phyloP scores from a whole-genome alignment of 495 filamentous ascomycete genomes.

The Talaromyces liani region DNA sequence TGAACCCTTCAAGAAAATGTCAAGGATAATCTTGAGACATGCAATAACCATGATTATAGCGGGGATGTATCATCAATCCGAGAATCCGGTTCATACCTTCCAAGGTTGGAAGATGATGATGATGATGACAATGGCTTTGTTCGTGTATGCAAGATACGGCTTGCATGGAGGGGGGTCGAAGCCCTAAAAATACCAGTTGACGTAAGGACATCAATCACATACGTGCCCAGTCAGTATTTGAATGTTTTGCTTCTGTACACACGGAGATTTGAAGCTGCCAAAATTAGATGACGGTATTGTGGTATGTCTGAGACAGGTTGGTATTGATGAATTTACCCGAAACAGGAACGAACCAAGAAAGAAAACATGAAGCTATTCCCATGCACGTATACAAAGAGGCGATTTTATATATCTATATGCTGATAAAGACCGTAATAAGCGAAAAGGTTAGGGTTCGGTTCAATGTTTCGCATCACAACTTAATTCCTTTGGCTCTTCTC shows the following conservation, averaged over 20 bases:
- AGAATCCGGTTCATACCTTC: neutral
- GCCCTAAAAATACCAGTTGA: neutral
- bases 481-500: too few species aligned
- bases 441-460: too few species aligned
- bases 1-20: neutral
- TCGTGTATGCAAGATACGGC: conserved; percentile 1
- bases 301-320: neutral
- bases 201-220: neutral
- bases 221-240: neutral
- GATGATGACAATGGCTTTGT: neutral
- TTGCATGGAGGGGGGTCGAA: neutral
- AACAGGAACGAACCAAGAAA: neutral
- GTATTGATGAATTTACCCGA: neutral
- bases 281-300: neutral
- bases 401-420: neutral
- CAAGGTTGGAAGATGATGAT: neutral
- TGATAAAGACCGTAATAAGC: neutral
- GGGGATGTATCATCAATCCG: neutral
- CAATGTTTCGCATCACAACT: too few species aligned
- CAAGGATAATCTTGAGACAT: neutral
- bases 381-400: neutral
- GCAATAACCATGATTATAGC: neutral
- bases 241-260: neutral
- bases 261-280: neutral
- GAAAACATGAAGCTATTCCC: neutral